phyloP scores from a whole-genome alignment of 169 alveolate genomes.

The Plasmodium fragile region DNA sequence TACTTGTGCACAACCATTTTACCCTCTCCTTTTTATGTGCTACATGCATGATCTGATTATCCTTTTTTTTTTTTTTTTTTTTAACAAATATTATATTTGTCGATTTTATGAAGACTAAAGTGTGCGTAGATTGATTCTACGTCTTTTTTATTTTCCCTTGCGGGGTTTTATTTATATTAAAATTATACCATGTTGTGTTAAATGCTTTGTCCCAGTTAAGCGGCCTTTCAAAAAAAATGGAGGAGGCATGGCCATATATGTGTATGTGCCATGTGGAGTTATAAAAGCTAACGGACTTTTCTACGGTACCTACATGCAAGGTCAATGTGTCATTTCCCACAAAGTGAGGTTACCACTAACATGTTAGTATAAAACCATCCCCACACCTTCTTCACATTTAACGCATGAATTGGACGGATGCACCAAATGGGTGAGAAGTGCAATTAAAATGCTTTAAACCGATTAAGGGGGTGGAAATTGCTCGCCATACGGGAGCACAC shows the following conservation, averaged over 20 bases:
- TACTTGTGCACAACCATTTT: not conserved
- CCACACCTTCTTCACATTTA: not conserved
- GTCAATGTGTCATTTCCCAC: not conserved
- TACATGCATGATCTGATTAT: not conserved
- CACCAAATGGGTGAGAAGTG: not conserved
- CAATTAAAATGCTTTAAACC: not conserved
- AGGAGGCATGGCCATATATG: not conserved
- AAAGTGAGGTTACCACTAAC: not conserved
- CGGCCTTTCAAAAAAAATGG: not conserved
- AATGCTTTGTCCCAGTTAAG: not conserved
- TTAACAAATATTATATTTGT: not conserved
- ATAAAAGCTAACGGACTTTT: not conserved
- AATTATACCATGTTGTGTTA: not conserved
- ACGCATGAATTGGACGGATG: not conserved
- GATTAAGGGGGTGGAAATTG: not conserved
- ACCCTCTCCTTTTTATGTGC: conserved; percentile 5
- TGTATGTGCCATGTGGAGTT: not conserved
- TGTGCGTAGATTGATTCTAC: not conserved
- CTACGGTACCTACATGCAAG: not conserved
- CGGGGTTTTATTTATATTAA: not conserved
- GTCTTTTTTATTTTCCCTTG: not conserved
- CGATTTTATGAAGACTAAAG: not conserved
- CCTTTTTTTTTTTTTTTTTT: not conserved
- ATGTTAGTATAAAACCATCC: not conserved
- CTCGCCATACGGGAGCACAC: not conserved